Evolutionary conservation across 2,329 filamentous ascomycete genomes (phyloP).

Genomic region (Fusarium subtropicale): DNA sequence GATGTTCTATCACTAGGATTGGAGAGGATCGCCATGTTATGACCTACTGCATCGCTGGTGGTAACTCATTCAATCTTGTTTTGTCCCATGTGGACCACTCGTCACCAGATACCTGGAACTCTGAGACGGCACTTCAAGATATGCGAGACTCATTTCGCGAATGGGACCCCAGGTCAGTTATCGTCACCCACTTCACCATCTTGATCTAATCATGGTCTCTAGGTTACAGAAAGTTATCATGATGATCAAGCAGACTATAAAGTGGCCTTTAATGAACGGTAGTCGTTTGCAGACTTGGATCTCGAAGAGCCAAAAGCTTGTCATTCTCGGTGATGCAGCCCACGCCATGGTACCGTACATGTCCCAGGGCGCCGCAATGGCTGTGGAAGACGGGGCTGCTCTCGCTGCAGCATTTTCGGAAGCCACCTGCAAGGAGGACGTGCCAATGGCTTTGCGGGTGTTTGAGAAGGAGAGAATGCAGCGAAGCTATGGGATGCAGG

Average conservation of each 20-base stretch:
- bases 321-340: constrained; percentile 9
- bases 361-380: constrained; percentile 21
- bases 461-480: constrained; percentile 18
- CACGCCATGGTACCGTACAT: constrained; percentile 19
- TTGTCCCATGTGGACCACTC: constrained; percentile 3
- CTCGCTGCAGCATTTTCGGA: neutral
- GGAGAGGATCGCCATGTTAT: constrained; percentile 13
- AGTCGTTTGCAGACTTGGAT: neutral
- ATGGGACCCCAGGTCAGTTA: constrained; percentile 9
- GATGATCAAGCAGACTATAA: neutral
- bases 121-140: neutral
- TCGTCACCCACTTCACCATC: no score
- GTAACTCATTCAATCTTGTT: constrained; percentile 14
- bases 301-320: neutral
- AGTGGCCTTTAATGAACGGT: constrained; percentile 1
- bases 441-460: neutral
- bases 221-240: neutral
- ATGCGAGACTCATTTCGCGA: constrained; percentile 3
- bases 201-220: no score
- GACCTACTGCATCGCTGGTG: constrained; percentile 8
- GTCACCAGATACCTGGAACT: neutral
- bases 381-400: constrained; percentile 13
- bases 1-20: neutral
- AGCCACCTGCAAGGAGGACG: neutral
- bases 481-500: constrained; percentile 17